Conservation (phyloP, 257 asterid genomes). For the Solanum neorickii region DNA sequence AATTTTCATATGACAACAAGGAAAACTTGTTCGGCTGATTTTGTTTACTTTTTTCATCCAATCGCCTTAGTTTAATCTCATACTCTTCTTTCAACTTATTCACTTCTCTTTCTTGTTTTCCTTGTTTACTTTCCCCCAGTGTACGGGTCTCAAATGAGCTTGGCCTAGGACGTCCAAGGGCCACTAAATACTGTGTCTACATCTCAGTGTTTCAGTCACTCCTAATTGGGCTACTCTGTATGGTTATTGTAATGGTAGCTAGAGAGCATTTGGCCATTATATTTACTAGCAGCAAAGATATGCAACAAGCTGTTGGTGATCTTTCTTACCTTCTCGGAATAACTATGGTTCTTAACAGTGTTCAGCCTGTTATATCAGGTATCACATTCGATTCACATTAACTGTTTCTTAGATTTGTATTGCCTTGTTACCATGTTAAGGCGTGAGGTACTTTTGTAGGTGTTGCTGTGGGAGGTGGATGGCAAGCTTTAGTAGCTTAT, state of each 20-base stretch:
- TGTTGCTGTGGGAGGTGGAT: constrained; percentile 78
- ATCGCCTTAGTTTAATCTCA: not conserved
- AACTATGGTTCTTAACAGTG: constrained; percentile 44
- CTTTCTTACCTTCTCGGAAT: constrained; percentile 59
- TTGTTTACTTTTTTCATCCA: not conserved
- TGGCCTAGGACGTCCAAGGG: constrained; percentile 60
- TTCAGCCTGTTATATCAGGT: constrained; percentile 59
- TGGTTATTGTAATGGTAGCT: constrained; percentile 39
- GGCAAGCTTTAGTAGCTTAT: constrained; percentile 78
- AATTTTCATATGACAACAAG: not conserved
- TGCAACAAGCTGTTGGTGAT: constrained; percentile 56
- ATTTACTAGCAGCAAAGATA: constrained; percentile 48
- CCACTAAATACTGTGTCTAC: constrained; percentile 51
- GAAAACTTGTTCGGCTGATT: not conserved
- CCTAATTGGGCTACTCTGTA: constrained; percentile 51
- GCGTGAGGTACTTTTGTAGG: constrained; percentile 20
- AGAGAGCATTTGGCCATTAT: constrained; percentile 38
- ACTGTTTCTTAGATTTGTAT: not conserved
- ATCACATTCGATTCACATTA: not conserved
- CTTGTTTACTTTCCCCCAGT: constrained; percentile 12
- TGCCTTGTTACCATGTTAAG: not conserved
- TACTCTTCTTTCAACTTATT: not conserved
- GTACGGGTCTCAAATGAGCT: constrained; percentile 82
- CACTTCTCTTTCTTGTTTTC: not conserved
- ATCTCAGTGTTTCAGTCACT: constrained; percentile 44